Conservation (phyloP, 139 green algal species). For the Chlorella sorokiniana region DNA sequence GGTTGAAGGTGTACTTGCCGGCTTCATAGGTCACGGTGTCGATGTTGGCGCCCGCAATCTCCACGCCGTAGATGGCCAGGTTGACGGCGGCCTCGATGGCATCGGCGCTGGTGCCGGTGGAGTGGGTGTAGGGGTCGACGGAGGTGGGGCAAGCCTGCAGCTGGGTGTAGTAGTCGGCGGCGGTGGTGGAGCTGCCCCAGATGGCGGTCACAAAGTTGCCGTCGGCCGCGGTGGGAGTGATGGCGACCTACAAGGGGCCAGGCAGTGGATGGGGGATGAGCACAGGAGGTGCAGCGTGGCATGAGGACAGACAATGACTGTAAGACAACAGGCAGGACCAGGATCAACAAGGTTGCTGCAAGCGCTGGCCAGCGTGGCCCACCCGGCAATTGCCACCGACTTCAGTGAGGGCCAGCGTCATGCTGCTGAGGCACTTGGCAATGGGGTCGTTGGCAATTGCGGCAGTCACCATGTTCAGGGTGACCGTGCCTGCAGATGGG, state of each 20-base stretch:
- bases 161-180: background rate
- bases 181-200: background rate
- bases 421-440: slow-evolving; percentile 13
- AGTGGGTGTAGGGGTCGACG: too few species aligned
- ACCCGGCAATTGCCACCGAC: background rate
- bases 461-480: background rate
- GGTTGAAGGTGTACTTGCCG: background rate
- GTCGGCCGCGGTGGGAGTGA: background rate
- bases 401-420: background rate
- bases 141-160: background rate
- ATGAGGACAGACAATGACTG: background rate
- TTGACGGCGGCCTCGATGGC: background rate
- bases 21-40: background rate
- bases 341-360: background rate
- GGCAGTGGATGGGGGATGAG: background rate
- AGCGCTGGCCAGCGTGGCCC: background rate
- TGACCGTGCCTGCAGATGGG: background rate
- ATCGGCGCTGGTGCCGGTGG: background rate
- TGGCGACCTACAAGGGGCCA: background rate
- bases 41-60: background rate
- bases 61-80: background rate
- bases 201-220: background rate
- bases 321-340: background rate
- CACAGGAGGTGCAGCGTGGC: background rate
- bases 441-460: background rate